Conservation (phyloP, 2,329 filamentous ascomycete genomes). For the Mycosphaerella sp. region DNA sequence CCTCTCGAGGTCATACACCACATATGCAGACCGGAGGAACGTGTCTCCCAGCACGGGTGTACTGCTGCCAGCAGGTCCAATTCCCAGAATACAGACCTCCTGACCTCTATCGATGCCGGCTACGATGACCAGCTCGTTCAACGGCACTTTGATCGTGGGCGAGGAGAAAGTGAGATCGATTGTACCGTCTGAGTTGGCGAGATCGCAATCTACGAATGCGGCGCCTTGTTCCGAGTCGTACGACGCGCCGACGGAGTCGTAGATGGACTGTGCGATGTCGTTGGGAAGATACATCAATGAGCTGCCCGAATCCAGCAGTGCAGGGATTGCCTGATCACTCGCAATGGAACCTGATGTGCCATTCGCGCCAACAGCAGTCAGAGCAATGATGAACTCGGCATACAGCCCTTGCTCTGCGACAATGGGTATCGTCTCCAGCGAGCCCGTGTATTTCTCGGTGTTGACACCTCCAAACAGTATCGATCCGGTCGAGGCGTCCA, state of each 20-base stretch:
- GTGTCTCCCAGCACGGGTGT: slow-evolving; percentile 54
- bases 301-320: slow-evolving; percentile 69
- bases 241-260: slow-evolving; percentile 37
- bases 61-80: slow-evolving; percentile 46
- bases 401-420: slow-evolving; percentile 45
- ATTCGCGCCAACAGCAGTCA: slow-evolving; percentile 44
- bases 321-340: slow-evolving; percentile 43
- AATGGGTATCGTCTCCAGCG: slow-evolving; percentile 57
- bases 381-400: slow-evolving; percentile 49
- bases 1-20: slow-evolving; percentile 56
- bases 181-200: slow-evolving; percentile 45
- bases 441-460: slow-evolving; percentile 63
- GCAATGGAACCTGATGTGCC: slow-evolving; percentile 41
- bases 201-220: slow-evolving; percentile 50
- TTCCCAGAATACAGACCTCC: slow-evolving; percentile 46
- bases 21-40: slow-evolving; percentile 57
- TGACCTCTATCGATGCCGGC: slow-evolving; percentile 40
- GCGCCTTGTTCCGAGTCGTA: slow-evolving; percentile 39
- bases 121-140: slow-evolving; percentile 52
- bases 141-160: slow-evolving; percentile 49
- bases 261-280: slow-evolving; percentile 47
- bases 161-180: slow-evolving; percentile 54
- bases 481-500: slow-evolving; percentile 58
- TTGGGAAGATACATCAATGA: slow-evolving; percentile 64
- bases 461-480: slow-evolving; percentile 80